Percentiles rank a stretch among this genome's conserved stretches.
Evolutionary conservation across 495 filamentous ascomycete species (phyloP).

Genomic region (Penicillium mononematosum): DNA sequence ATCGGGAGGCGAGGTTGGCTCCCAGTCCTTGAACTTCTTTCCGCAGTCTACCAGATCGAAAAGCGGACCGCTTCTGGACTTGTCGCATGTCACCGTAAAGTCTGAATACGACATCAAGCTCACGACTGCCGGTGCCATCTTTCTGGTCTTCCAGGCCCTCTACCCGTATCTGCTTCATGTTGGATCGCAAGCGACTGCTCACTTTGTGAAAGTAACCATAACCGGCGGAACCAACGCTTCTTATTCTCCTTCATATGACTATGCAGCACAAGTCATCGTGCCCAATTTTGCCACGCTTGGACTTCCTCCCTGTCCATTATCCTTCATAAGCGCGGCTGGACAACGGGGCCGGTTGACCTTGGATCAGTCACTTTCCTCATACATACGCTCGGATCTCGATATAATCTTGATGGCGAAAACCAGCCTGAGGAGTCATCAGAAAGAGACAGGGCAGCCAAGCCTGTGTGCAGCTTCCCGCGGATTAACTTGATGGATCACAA

Average conservation of each 20-base stretch:
- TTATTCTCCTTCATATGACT: conserved; percentile 72
- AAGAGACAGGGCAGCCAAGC: neutral
- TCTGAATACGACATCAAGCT: conserved; percentile 36
- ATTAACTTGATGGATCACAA: conserved; percentile 25
- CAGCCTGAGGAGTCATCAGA: neutral
- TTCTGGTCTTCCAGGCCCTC: conserved; percentile 79
- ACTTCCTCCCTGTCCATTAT: conserved; percentile 54
- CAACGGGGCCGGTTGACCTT: conserved; percentile 51
- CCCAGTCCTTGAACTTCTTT: conserved; percentile 51
- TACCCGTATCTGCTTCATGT: conserved; percentile 73
- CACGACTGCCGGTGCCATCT: conserved; percentile 45
- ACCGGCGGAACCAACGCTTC: conserved; percentile 77
- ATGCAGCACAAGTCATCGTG: conserved; percentile 70
- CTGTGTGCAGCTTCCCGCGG: conserved; percentile 37
- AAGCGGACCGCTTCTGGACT: conserved; percentile 11
- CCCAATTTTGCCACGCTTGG: conserved; percentile 66
- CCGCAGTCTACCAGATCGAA: conserved; percentile 26
- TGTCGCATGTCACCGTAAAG: conserved; percentile 13
- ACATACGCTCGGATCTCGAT: conserved; percentile 42
- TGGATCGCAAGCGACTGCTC: conserved; percentile 24
- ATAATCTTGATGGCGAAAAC: neutral
- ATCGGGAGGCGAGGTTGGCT: conserved; percentile 54
- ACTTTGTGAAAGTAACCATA: conserved; percentile 57
- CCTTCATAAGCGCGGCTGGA: conserved; percentile 67
- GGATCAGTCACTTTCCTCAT: conserved; percentile 62